Percentiles rank a stretch among this genome's conserved stretches.
These are phyloP conservation scores for Erysiphe neolycopersici DNA, from an alignment of 2,329 filamentous ascomycete species.

Conservation along the genomic window DNA sequence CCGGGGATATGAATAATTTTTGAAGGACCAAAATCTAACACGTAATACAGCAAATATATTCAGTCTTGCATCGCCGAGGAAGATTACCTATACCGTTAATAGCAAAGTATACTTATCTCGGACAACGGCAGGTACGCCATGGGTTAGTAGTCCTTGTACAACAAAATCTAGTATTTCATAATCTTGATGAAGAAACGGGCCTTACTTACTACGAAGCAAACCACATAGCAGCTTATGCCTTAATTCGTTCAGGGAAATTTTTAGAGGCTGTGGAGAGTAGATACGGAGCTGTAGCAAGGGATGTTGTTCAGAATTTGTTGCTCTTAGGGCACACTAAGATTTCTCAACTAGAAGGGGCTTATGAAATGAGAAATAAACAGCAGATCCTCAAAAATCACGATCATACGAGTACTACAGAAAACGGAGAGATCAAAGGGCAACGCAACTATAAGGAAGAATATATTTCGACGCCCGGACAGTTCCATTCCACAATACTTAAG, in stretches of 20 bases:
- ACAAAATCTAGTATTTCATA: slow-evolving; percentile 60
- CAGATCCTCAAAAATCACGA: slow-evolving; percentile 4
- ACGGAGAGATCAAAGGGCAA: slow-evolving; percentile 3
- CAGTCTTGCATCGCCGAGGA: slow-evolving; percentile 50
- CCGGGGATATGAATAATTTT: neutral
- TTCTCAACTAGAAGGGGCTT: slow-evolving; percentile 39
- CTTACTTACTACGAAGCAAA: slow-evolving; percentile 66
- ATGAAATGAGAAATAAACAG: slow-evolving; percentile 14
- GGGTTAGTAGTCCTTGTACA: slow-evolving; percentile 68
- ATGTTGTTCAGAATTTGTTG: slow-evolving; percentile 49
- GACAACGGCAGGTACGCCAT: slow-evolving; percentile 49
- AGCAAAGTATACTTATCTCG: slow-evolving; percentile 43
- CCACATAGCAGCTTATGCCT: slow-evolving; percentile 49
- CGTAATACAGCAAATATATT: slow-evolving; percentile 48
- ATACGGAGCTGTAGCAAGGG: slow-evolving; percentile 47
- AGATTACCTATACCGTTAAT: slow-evolving; percentile 47
- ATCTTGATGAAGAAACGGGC: slow-evolving; percentile 32
- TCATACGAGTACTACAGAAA: slow-evolving; percentile 1
- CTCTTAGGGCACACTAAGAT: slow-evolving; percentile 53
- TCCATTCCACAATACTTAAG: slow-evolving; percentile 17
- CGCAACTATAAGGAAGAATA: slow-evolving; percentile 6
- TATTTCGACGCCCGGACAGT: slow-evolving; percentile 14
- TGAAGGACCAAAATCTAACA: neutral
- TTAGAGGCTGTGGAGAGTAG: slow-evolving; percentile 46
- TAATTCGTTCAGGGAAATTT: slow-evolving; percentile 60